Evolutionary conservation across 1,139 yeast species (phyloP).

Genomic region (Pichia sp.): DNA sequence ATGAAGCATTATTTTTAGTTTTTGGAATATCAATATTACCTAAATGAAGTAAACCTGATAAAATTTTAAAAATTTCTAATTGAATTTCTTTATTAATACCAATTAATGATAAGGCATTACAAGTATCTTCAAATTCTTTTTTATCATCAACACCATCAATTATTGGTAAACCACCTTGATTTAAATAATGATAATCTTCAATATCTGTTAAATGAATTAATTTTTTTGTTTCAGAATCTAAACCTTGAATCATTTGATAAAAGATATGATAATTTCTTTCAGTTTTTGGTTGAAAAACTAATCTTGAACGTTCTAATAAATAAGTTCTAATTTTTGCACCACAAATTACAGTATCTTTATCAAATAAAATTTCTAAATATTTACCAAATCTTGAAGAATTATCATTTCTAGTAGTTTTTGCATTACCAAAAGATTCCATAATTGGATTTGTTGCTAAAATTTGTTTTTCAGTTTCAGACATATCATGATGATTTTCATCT

Average conservation of each 20-base stretch:
- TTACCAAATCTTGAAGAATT: slow-evolving; percentile 97
- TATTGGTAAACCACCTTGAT: slow-evolving; percentile 77
- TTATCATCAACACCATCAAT: slow-evolving; percentile 81
- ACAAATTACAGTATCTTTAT: slow-evolving; percentile 65
- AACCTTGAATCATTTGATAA: slow-evolving; percentile 83
- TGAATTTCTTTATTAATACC: slow-evolving; percentile 65
- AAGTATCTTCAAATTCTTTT: slow-evolving; percentile 67
- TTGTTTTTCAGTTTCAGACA: slow-evolving; percentile 90
- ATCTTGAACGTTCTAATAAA: slow-evolving; percentile 84
- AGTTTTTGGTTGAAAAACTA: slow-evolving; percentile 82
- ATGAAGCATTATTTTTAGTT: slow-evolving; percentile 76
- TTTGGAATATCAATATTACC: slow-evolving; percentile 91
- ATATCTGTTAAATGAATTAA: slow-evolving; percentile 57
- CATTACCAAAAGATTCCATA: slow-evolving; percentile 98
- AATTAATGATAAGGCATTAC: slow-evolving; percentile 68
- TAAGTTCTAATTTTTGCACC: slow-evolving; percentile 95
- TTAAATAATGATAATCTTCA: slow-evolving; percentile 71
- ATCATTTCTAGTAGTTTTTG: slow-evolving; percentile 95
- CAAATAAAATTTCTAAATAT: slow-evolving; percentile 85
- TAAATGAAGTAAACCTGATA: slow-evolving; percentile 86
- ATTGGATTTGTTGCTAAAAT: slow-evolving; percentile 96
- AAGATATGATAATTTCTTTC: slow-evolving; percentile 96
- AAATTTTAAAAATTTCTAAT: slow-evolving; percentile 62
- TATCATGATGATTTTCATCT: slow-evolving; percentile 51
- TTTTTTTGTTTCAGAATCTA: slow-evolving; percentile 52